Conservation (phyloP, 768 basidiomycete species). For the Dentipellis sp. region DNA sequence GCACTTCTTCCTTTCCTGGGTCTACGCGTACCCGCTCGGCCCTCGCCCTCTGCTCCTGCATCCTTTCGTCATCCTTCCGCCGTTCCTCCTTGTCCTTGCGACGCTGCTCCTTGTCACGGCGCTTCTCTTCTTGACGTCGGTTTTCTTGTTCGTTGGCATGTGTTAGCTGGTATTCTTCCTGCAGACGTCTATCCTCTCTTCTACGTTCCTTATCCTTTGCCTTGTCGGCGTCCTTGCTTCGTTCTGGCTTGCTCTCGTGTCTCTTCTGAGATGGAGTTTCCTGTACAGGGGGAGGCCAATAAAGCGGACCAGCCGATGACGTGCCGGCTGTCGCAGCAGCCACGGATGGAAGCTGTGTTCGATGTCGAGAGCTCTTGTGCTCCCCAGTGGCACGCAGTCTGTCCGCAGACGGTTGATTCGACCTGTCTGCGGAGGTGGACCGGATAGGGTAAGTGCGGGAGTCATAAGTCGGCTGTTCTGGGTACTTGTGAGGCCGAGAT, state of each 20-base stretch:
- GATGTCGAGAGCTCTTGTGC: conserved; percentile 10
- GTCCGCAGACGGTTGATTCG: conserved; percentile 4
- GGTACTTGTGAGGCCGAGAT: conserved; percentile 1
- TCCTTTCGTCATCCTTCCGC: conserved; percentile 12
- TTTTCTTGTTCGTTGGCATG: conserved; percentile 8
- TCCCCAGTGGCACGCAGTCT: conserved; percentile 5
- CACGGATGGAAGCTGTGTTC: neutral
- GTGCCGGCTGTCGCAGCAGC: neutral
- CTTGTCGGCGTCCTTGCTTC: conserved; percentile 20
- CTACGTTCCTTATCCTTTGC: conserved; percentile 7
- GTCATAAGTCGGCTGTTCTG: conserved; percentile 6
- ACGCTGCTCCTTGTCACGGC: conserved; percentile 12
- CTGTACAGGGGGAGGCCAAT: conserved; percentile 14
- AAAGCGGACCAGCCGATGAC: conserved; percentile 4
- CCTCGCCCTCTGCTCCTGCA: conserved; percentile 12
- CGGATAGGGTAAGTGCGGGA: conserved; percentile 7
- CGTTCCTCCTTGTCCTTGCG: conserved; percentile 12
- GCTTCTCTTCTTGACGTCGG: conserved; percentile 14
- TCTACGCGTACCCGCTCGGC: conserved; percentile 8
- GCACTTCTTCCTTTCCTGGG: neutral
- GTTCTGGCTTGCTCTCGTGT: conserved; percentile 17
- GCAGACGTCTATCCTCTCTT: conserved; percentile 9
- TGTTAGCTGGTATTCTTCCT: conserved; percentile 11
- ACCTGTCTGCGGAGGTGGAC: conserved; percentile 4
- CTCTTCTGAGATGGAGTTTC: conserved; percentile 14